Conservation (phyloP, 352 stramenopile genomes). For the Globisporangium nunn region DNA sequence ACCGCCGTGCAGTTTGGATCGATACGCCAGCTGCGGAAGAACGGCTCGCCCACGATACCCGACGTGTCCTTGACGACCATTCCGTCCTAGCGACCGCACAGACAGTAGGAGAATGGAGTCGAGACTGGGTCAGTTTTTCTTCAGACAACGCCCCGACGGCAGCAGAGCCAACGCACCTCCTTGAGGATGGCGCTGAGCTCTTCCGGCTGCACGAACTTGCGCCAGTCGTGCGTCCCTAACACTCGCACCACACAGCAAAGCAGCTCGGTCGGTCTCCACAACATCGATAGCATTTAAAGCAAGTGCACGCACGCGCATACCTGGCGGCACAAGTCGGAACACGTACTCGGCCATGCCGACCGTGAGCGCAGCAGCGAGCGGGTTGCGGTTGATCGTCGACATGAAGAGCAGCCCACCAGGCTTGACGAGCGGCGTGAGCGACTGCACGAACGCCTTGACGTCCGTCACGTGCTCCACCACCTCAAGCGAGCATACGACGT, state of each 20-base stretch:
- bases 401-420: slow-evolving; percentile 74
- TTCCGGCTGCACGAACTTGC: slow-evolving; percentile 74
- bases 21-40: slow-evolving; percentile 67
- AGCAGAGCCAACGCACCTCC: slow-evolving; percentile 21
- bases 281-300: background rate
- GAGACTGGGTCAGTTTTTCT: no score
- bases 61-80: slow-evolving; percentile 61
- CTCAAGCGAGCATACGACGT: slow-evolving; percentile 83
- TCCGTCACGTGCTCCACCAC: slow-evolving; percentile 82
- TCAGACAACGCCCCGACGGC: background rate
- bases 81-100: slow-evolving; percentile 22
- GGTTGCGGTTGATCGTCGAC: slow-evolving; percentile 81
- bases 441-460: slow-evolving; percentile 57
- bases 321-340: slow-evolving; percentile 61
- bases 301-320: slow-evolving; percentile 7
- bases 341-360: slow-evolving; percentile 78
- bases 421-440: slow-evolving; percentile 76
- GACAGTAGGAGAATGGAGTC: background rate
- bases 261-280: background rate
- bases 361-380: slow-evolving; percentile 50
- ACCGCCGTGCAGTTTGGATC: slow-evolving; percentile 63
- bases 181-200: slow-evolving; percentile 54
- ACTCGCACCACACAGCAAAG: background rate
- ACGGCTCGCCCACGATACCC: slow-evolving; percentile 72
- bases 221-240: slow-evolving; percentile 75